A percentile compares a stretch with the other conserved stretches of the same genome.
phyloP scores from a whole-genome alignment of 768 basidiomycete species.

The Auricularia cornea region DNA sequence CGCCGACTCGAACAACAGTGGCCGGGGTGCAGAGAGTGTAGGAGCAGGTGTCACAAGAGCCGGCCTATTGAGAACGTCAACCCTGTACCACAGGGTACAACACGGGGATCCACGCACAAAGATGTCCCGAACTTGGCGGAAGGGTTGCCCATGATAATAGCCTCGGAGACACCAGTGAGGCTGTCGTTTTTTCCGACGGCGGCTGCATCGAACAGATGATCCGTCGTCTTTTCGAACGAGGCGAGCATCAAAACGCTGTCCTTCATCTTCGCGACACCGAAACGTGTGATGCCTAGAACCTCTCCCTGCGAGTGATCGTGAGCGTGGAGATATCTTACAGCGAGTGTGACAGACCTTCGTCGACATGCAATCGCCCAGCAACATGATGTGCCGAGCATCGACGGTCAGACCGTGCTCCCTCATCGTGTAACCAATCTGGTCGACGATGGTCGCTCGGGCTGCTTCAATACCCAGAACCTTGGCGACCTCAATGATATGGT shows the following conservation, averaged over 20 bases:
- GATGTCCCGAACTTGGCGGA: constrained; percentile 92
- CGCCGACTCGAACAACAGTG: constrained; percentile 31
- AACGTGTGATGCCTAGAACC: constrained; percentile 95
- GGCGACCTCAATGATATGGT: constrained; percentile 94
- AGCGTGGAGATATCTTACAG: not conserved
- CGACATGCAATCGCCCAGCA: constrained; percentile 96
- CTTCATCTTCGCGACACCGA: constrained; percentile 99
- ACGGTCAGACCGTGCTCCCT: constrained; percentile 95
- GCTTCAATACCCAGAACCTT: constrained; percentile 98
- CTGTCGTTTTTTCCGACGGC: constrained; percentile 92
- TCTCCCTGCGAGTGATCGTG: constrained; percentile 56
- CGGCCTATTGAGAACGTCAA: constrained; percentile 22
- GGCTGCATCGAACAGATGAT: constrained; percentile 96
- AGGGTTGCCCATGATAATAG: constrained; percentile 98
- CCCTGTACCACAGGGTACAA: too few species aligned
- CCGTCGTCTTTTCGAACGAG: constrained; percentile 98
- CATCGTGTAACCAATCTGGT: constrained; percentile 98
- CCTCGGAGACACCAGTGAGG: constrained; percentile 96
- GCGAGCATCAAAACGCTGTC: constrained; percentile 98
- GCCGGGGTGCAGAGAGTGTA: constrained; percentile 28
- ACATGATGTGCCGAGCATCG: constrained; percentile 96
- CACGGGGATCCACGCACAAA: constrained; percentile 72
- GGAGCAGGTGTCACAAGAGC: constrained; percentile 31
- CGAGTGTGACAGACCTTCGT: constrained; percentile 63
- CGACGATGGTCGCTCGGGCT: constrained; percentile 86